These are phyloP conservation scores for Aspergillus hortae DNA, from an alignment of 2,329 filamentous ascomycete genomes.

Conservation along the genomic window DNA sequence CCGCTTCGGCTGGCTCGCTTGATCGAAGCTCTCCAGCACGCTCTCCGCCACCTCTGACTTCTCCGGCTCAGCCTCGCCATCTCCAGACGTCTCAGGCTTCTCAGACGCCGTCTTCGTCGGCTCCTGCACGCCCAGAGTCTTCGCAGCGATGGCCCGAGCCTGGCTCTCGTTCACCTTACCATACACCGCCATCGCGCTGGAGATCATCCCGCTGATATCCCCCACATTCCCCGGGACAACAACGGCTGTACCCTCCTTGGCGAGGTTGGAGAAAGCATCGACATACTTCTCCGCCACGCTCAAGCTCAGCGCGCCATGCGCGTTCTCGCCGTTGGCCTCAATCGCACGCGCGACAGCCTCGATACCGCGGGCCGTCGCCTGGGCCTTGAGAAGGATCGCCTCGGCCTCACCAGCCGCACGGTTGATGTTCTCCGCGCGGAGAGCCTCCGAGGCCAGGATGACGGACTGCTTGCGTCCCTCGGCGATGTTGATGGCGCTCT, in stretches of 20 bases:
- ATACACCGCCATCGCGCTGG: constrained; percentile 90
- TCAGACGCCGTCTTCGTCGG: constrained; percentile 9
- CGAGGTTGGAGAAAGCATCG: constrained; percentile 86
- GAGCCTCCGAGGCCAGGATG: constrained; percentile 89
- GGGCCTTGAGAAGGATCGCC: constrained; percentile 81
- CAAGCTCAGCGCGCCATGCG: constrained; percentile 79
- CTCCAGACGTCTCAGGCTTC: constrained; percentile 15
- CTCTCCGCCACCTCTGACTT: constrained; percentile 39
- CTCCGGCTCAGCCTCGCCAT: constrained; percentile 11
- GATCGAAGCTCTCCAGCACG: constrained; percentile 49
- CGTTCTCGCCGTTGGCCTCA: constrained; percentile 66
- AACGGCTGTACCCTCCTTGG: constrained; percentile 91
- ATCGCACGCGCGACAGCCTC: constrained; percentile 79
- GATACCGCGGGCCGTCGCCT: constrained; percentile 82
- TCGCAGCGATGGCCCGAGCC: constrained; percentile 56
- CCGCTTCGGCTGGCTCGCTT: constrained; percentile 32
- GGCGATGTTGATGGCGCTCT: constrained; percentile 97
- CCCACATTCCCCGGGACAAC: constrained; percentile 96
- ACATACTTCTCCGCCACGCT: constrained; percentile 97
- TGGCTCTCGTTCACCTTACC: constrained; percentile 86
- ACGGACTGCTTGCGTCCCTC: constrained; percentile 97
- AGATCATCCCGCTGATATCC: constrained; percentile 95
- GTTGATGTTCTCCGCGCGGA: constrained; percentile 90
- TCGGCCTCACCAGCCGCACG: constrained; percentile 88
- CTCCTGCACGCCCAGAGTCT: constrained; percentile 29